Evolutionary conservation across 208 protist species (phyloP).

Genomic region (Endotrypanum monterogeii): DNA sequence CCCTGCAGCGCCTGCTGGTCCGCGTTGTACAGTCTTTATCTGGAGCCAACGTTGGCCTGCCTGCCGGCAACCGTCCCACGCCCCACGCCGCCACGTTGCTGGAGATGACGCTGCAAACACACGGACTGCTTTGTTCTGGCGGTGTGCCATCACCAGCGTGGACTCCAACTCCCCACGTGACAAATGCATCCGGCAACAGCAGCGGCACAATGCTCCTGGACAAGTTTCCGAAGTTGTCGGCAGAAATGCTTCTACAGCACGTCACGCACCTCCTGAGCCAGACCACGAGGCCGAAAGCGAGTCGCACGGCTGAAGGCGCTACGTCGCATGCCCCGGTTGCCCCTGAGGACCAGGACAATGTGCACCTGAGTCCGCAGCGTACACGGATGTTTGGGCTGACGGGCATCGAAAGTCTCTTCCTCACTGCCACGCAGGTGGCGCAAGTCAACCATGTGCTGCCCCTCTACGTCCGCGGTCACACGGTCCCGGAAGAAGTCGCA

Average conservation of each 20-base stretch:
- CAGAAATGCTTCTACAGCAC: constrained; percentile 58
- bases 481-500: constrained; percentile 40
- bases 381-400: constrained; percentile 56
- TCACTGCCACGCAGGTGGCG: constrained; percentile 50
- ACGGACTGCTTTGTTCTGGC: constrained; percentile 57
- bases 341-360: neutral
- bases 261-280: constrained; percentile 28
- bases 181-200: neutral
- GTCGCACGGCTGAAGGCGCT: neutral
- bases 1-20: constrained; percentile 43
- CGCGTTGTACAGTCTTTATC: constrained; percentile 12
- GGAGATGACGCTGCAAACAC: constrained; percentile 64
- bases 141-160: constrained; percentile 57
- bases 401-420: constrained; percentile 53
- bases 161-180: constrained; percentile 28
- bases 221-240: constrained; percentile 47
- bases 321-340: neutral
- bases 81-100: constrained; percentile 59
- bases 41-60: constrained; percentile 4
- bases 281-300: neutral
- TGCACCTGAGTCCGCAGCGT: constrained; percentile 29
- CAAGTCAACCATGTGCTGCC: constrained; percentile 67
- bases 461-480: constrained; percentile 58
- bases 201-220: constrained; percentile 35
- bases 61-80: constrained; percentile 14